Base-by-base conservation (phyloP, 2,329 filamentous ascomycete species). In the Stachybotrys elegans region DNA sequence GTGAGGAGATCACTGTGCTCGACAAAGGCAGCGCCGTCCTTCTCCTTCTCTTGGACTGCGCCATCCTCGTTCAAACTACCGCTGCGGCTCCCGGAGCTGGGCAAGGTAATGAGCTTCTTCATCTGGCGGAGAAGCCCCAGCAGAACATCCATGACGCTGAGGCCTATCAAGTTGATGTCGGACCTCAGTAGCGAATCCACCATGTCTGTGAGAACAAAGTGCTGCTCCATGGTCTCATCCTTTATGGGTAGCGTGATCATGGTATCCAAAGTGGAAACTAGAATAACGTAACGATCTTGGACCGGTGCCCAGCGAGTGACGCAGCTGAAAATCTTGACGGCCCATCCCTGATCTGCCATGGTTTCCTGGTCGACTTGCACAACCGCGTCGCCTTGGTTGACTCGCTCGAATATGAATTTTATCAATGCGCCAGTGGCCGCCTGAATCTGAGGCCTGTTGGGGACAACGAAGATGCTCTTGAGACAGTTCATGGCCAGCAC, bases 111-210 rank as follows among this genome's bases (percentile, higher is more conserved):
- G 8, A 95, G 71, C 55, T 83, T 78, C 53, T 89, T 80, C 60
- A 92, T 86, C 59, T 95, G 89, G 51, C 88, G 84, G 50, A 96
- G 80, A 13, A 98, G 73, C 2, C 89, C 86, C 13, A 95, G 73
- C 22, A 97, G 72, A 16, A 97, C 84, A 61, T 98, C 93, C 83
- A 97, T 97, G 42, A 97, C 86, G 60, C 91, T 96, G 37, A 98
- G 73, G 1, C 93, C 93, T 49, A 98, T 96, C 59, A 97, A 76
- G 64, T 96, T 97, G 58, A 95, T 83, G 34, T 92, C 83, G 0
- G 92, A 96, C 42, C 86, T 84, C 38, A 98, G 72, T 9, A 97
- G 74, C 49, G 86, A 88, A 48, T 88, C 83, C 47, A 96, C 81
- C 66, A 96, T 82, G 35, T 83, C 83, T 1, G 86, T 79, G 48